These are phyloP conservation scores for Erysiphe pulchra DNA, from an alignment of 2,329 filamentous ascomycete species.

Conservation along the genomic window DNA sequence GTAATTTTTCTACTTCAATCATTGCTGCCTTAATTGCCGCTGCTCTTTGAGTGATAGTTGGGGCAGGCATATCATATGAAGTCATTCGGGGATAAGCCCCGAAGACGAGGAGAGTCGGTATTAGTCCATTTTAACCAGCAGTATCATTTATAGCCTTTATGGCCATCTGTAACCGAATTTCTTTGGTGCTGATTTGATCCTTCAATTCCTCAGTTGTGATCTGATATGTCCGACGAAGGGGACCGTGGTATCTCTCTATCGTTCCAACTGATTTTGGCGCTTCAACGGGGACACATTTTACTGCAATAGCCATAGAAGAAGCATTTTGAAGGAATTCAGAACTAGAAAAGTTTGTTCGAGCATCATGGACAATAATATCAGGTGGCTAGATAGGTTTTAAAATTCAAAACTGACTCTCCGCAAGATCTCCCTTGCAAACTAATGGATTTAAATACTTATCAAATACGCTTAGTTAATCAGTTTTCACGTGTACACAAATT, in stretches of 20 bases:
- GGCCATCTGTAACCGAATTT: conserved; percentile 1
- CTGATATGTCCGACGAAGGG: background rate
- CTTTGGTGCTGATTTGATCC: background rate
- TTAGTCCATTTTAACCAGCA: background rate
- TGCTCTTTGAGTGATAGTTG: background rate
- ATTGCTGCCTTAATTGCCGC: conserved; percentile 1
- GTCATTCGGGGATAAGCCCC: background rate
- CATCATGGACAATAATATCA: background rate
- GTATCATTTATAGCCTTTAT: conserved; percentile 1
- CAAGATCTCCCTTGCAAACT: no score
- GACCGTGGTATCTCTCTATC: conserved; percentile 1
- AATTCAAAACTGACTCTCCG: no score
- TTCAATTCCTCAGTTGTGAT: background rate
- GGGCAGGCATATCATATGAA: background rate
- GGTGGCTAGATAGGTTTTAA: no score
- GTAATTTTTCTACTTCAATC: background rate
- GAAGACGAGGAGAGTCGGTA: conserved; percentile 1
- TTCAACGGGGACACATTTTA: conserved; percentile 1
- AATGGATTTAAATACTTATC: no score
- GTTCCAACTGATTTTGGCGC: conserved; percentile 1
- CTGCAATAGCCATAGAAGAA: background rate
- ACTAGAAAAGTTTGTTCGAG: conserved; percentile 1
- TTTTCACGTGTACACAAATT: no score
- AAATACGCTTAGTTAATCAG: no score
- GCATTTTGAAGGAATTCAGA: conserved; percentile 1